Evolutionary conservation across 768 basidiomycete genomes (phyloP), one percentile per base, ranked within the genome.

Genomic region (Mrakia gelida): DNA sequence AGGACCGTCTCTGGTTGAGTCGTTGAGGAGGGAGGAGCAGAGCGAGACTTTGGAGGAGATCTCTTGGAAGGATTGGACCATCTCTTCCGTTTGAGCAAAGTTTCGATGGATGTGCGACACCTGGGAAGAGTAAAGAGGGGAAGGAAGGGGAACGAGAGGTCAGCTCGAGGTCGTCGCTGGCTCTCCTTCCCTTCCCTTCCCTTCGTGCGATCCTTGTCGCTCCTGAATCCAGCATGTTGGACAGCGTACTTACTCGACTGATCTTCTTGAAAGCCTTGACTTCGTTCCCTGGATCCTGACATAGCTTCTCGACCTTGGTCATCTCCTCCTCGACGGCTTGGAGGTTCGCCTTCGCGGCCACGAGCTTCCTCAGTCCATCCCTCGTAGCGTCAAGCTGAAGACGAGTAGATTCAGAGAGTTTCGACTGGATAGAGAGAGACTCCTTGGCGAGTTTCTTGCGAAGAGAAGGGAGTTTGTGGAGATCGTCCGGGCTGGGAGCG

Each of bases 371-470:
- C 54, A 87, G 88, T 1, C 95, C 95, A 72, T 95, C 92, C 72
- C 94, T 87, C 11, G 95, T 98, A 0, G 93, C 90, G 81, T 94
- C 91, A 28, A 99, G 87, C 83, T 98, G 96, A 79, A 95, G 93
- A 84, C 92, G 94, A 80, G 96, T 94, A 15, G 94, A 93, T 76
- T 88, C 91, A 82, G 94, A 92, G 68, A 98, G 89, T 82, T 94
- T 89, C 5, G 91, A 90, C 82, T 97, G 93, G 79, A 98, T 92
- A 13, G 94, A 93, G 0, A 94, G 90, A 85, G 97, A 96, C 85
- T 98, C 96, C 85, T 98, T 98, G 85, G 95, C 91, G 63, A 98
- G 88, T 82, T 95, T 95, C 87, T 95, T 96, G 80, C 94, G 89
- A 82, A 93, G 94, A 0, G 93, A 89, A 1, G 89, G 88, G 49